Base-by-base conservation (phyloP, 305 asterid species). In the Fraxinus platypoda region DNA sequence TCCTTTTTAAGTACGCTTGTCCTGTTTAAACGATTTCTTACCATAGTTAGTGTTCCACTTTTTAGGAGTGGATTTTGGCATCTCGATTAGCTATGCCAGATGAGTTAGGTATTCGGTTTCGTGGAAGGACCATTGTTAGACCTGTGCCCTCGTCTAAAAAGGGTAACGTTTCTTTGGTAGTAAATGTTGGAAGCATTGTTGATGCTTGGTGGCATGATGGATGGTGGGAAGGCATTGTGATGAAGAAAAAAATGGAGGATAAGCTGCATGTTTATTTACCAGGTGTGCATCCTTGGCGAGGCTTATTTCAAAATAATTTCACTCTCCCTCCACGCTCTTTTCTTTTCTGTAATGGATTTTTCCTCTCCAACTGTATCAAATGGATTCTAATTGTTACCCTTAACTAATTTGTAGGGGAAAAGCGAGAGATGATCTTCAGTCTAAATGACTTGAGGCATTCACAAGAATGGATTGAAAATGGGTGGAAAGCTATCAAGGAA, bases 181-280 rank as follows among this genome's bases (percentile, higher is more conserved):
- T 87, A 35, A 88, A 86, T 80, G 81, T 88, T 68, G 98, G 98
- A 73, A 83, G 86, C 37, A 54, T 88, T 30, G 95, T 95, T 25
- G 98, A 93, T 85, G 97, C 91, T 76, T 92, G 94, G 95, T 90
- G 91, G 93, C 90, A 93, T 77, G 97, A 91, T 83, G 98, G 97
- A 26, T 95, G 98, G 98, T 95, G 98, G 98, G 97, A 95, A 87
- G 98, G 98, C 70, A 88, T 95, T 62, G 90, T 95, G 17, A 86
- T 92, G 78, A 84, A 81, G 84, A 91, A 85, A 83, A 91, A 90
- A 81, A 74, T 88, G 19, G 83, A 85, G 5, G 90, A 89, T 74
- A 43, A 74, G 70, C 49, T 91, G 0, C 84, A 12, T 43, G 90
- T 95, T 64, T 88, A 93, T 85, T 90, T 95, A 76, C 95, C 96